phyloP scores from a whole-genome alignment of 2,329 filamentous ascomycete species.

The Aspergillus flavus region DNA sequence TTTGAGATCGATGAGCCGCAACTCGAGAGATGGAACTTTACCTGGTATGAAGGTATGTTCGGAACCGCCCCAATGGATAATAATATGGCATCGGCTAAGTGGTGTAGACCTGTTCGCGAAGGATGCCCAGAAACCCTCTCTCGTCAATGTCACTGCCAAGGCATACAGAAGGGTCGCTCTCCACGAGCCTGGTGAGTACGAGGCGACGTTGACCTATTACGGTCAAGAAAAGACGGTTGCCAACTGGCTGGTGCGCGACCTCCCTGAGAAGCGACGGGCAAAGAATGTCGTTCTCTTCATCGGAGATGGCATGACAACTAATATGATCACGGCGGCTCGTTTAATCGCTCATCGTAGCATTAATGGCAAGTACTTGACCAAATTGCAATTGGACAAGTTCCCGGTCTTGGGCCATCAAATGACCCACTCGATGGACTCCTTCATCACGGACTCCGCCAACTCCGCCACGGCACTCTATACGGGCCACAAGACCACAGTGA shows the following conservation, averaged over 20 bases:
- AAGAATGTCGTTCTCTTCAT: conserved; percentile 89
- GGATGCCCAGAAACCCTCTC: conserved; percentile 67
- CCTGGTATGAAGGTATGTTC: conserved; percentile 71
- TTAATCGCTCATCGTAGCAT: conserved; percentile 79
- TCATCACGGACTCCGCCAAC: conserved; percentile 86
- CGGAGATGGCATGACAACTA: conserved; percentile 64
- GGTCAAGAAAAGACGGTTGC: conserved; percentile 70
- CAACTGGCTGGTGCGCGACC: conserved; percentile 74
- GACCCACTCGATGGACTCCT: conserved; percentile 82
- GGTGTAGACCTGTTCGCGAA: conserved; percentile 68
- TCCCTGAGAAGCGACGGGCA: conserved; percentile 70
- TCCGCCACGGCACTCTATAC: conserved; percentile 79
- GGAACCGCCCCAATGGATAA: background rate
- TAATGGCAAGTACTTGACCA: conserved; percentile 80
- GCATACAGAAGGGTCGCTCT: conserved; percentile 75
- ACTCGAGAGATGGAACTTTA: conserved; percentile 79
- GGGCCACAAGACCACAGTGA: conserved; percentile 82
- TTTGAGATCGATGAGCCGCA: conserved; percentile 71
- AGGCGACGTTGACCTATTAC: conserved; percentile 75
- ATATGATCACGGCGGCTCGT: conserved; percentile 65
- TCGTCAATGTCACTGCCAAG: conserved; percentile 81
- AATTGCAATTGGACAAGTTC: conserved; percentile 78
- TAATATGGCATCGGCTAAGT: conserved; percentile 10
- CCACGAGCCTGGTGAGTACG: conserved; percentile 78
- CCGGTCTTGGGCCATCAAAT: conserved; percentile 86